These are phyloP conservation scores for Coemansia reversa DNA, from an alignment of 192 early-diverging fungal species.

Conservation along the genomic window DNA sequence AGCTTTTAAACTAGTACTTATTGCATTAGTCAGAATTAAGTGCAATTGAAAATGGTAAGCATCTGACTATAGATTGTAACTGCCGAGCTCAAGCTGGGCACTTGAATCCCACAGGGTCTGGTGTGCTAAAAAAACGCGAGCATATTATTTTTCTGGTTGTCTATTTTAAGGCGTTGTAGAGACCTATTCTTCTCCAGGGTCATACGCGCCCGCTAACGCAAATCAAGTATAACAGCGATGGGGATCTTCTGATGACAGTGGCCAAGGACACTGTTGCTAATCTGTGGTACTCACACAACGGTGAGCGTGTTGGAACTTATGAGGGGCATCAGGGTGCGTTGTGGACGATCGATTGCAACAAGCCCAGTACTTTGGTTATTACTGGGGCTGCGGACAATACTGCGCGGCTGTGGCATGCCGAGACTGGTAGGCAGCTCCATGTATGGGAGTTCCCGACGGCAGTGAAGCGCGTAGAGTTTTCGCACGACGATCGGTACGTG, in stretches of 20 bases:
- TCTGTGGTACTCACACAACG: slow-evolving; percentile 97
- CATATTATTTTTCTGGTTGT: too few relatives aligned
- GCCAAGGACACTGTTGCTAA: slow-evolving; percentile 93
- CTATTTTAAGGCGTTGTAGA: slow-evolving; percentile 26
- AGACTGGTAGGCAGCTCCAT: slow-evolving; percentile 86
- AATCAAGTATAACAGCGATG: slow-evolving; percentile 97
- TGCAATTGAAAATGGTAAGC: slow-evolving; percentile 6
- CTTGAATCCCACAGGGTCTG: neutral
- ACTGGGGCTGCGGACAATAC: slow-evolving; percentile 93
- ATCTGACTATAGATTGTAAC: neutral
- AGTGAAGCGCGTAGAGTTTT: slow-evolving; percentile 87
- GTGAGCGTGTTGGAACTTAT: slow-evolving; percentile 93
- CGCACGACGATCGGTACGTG: slow-evolving; percentile 82
- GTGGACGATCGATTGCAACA: slow-evolving; percentile 94
- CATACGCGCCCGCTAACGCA: slow-evolving; percentile 96
- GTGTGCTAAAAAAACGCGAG: slow-evolving; percentile 2
- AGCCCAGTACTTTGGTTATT: slow-evolving; percentile 73
- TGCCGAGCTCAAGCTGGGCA: neutral
- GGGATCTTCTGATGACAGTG: slow-evolving; percentile 93
- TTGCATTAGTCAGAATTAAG: too few relatives aligned
- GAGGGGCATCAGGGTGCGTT: slow-evolving; percentile 90
- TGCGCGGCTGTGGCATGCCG: slow-evolving; percentile 89
- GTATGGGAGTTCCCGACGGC: slow-evolving; percentile 89
- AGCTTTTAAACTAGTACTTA: neutral
- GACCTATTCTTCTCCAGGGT: slow-evolving; percentile 93